These are phyloP conservation scores for Hydnum rufescens DNA, from an alignment of 768 basidiomycete genomes.

Conservation along the genomic window DNA sequence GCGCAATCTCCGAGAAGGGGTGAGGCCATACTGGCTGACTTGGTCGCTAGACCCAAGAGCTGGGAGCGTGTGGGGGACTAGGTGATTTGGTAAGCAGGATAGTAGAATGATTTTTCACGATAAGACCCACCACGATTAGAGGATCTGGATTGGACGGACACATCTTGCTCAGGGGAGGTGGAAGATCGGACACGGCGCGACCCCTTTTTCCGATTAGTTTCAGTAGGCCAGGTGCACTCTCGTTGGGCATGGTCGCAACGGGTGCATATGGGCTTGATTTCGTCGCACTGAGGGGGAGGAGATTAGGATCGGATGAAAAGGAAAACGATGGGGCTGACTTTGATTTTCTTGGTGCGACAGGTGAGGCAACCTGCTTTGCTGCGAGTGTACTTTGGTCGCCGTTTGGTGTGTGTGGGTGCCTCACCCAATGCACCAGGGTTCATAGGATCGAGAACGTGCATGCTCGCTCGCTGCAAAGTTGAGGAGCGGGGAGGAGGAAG, in stretches of 20 bases:
- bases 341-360: slow-evolving; percentile 88
- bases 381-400: slow-evolving; percentile 82
- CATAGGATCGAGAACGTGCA: background rate
- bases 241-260: slow-evolving; percentile 72
- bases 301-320: background rate
- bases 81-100: too few relatives aligned
- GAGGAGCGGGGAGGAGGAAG: background rate
- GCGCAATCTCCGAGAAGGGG: too few relatives aligned
- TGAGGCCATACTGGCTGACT: too few relatives aligned
- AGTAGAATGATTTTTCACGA: too few relatives aligned
- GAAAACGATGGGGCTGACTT: slow-evolving; percentile 29
- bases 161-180: background rate
- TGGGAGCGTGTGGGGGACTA: too few relatives aligned
- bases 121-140: too few relatives aligned
- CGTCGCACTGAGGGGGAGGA: slow-evolving; percentile 56
- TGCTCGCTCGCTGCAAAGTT: background rate
- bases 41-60: too few relatives aligned
- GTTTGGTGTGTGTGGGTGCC: slow-evolving; percentile 13
- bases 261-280: slow-evolving; percentile 71
- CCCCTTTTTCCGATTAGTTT: slow-evolving; percentile 8
- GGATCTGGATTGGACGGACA: background rate
- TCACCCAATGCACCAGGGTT: background rate
- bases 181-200: background rate
- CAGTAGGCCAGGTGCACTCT: slow-evolving; percentile 22
- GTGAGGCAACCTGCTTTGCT: slow-evolving; percentile 90